Conservation (phyloP, 352 stramenopile genomes). For the Globisporangium echinulatum region DNA sequence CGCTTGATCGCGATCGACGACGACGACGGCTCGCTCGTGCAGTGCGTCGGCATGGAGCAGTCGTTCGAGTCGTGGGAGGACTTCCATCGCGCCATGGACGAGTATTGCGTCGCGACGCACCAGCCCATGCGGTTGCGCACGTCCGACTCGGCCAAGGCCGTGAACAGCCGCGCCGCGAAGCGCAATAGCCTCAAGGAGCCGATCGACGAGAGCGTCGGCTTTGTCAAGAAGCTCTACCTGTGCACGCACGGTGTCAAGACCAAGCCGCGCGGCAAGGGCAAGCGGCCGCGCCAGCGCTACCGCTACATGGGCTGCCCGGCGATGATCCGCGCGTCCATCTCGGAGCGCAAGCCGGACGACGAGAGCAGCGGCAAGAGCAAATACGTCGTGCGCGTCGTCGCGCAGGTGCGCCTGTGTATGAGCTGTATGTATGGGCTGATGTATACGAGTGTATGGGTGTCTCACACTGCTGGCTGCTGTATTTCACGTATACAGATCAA, state of each 20-base stretch:
- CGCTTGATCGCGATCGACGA: slow-evolving; percentile 45
- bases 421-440: too few species aligned
- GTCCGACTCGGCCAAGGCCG: slow-evolving; percentile 73
- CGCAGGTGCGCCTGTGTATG: slow-evolving; percentile 33
- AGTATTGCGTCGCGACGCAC: slow-evolving; percentile 65
- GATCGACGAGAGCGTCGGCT: slow-evolving; percentile 81
- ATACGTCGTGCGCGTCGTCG: slow-evolving; percentile 78
- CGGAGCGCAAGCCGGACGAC: slow-evolving; percentile 54
- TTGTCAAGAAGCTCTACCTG: slow-evolving; percentile 83
- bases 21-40: slow-evolving; percentile 54
- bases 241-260: slow-evolving; percentile 83
- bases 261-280: slow-evolving; percentile 76
- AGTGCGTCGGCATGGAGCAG: slow-evolving; percentile 66
- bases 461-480: background rate
- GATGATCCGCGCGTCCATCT: slow-evolving; percentile 82
- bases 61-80: slow-evolving; percentile 81
- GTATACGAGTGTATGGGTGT: background rate
- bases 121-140: slow-evolving; percentile 78
- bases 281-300: slow-evolving; percentile 73
- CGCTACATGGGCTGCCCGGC: slow-evolving; percentile 78
- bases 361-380: slow-evolving; percentile 58
- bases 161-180: slow-evolving; percentile 74
- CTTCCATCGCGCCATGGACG: slow-evolving; percentile 77
- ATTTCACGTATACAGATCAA: slow-evolving; percentile 44
- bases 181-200: slow-evolving; percentile 78